These are phyloP conservation scores for Dissophora ornata DNA, from an alignment of 192 early-diverging fungal genomes.

Conservation along the genomic window DNA sequence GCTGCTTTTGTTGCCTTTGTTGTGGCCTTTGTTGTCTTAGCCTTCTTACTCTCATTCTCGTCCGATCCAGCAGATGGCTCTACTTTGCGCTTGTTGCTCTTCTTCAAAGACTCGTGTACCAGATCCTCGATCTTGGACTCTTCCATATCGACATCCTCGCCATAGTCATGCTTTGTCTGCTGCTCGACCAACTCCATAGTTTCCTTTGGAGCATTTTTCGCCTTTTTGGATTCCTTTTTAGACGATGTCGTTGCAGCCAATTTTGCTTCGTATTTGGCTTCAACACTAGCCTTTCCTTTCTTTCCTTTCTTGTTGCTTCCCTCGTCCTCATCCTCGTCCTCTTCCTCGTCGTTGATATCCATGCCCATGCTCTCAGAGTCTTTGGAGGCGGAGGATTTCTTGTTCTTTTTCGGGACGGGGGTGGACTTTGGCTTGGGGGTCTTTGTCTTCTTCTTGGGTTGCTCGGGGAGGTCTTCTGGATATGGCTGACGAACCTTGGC, in stretches of 20 bases:
- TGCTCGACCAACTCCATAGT: constrained; percentile 36
- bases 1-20: background rate
- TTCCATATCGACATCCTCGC: constrained; percentile 42
- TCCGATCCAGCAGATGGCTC: constrained; percentile 6
- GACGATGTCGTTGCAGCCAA: constrained; percentile 7
- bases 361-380: background rate
- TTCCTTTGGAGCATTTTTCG: constrained; percentile 40
- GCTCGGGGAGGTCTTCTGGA: constrained; percentile 32
- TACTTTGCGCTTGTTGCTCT: constrained; percentile 45
- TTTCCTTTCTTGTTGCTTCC: constrained; percentile 25
- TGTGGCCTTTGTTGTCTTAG: constrained; percentile 34
- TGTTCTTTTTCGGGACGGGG: constrained; percentile 42
- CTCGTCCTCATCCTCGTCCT: constrained; percentile 27
- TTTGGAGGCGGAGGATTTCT: constrained; percentile 18
- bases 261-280: constrained; percentile 50
- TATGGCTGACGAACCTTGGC: constrained; percentile 46
- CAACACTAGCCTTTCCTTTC: constrained; percentile 30
- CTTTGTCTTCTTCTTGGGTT: constrained; percentile 45
- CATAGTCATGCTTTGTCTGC: constrained; percentile 45
- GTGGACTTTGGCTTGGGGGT: constrained; percentile 39
- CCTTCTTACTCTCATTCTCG: constrained; percentile 12
- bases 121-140: constrained; percentile 49
- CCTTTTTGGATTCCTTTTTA: constrained; percentile 37
- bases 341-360: constrained; percentile 3
- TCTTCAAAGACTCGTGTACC: constrained; percentile 43